Evolutionary conservation across 306 rosid genomes (phyloP).

Genomic region (Glycine latifolia): DNA sequence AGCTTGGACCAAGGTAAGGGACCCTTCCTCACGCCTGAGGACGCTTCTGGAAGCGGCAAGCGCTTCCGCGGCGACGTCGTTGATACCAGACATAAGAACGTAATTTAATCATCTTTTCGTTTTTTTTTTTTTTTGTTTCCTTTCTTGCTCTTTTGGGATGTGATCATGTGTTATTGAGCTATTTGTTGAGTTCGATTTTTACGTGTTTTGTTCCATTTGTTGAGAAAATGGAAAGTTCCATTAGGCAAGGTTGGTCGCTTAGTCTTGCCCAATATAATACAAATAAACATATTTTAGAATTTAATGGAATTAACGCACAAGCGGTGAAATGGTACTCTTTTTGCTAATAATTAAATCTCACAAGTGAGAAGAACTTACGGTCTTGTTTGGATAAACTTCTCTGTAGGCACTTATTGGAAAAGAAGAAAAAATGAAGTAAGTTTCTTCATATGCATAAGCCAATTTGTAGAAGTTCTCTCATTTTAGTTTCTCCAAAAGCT

Average conservation of each 20-base stretch:
- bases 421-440: too few species aligned
- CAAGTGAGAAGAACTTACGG: too few species aligned
- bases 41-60: conserved; percentile 86
- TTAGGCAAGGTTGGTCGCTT: too few species aligned
- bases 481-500: too few species aligned
- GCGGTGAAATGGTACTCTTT: conserved; percentile 5
- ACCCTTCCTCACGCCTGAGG: conserved; percentile 78
- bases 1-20: conserved; percentile 90
- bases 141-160: neutral
- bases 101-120: conserved; percentile 44
- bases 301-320: conserved; percentile 9
- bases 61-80: conserved; percentile 77
- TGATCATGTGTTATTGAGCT: conserved; percentile 6
- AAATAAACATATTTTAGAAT: conserved; percentile 1
- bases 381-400: too few species aligned
- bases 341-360: neutral
- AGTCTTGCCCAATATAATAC: neutral
- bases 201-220: too few species aligned
- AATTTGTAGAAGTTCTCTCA: too few species aligned
- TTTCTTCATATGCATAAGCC: too few species aligned
- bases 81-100: conserved; percentile 80
- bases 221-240: neutral
- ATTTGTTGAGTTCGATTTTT: conserved; percentile 18
- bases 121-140: neutral
- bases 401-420: too few species aligned